These are phyloP conservation scores for Pichia terricola DNA, from an alignment of 1,139 yeast species.

Conservation along the genomic window DNA sequence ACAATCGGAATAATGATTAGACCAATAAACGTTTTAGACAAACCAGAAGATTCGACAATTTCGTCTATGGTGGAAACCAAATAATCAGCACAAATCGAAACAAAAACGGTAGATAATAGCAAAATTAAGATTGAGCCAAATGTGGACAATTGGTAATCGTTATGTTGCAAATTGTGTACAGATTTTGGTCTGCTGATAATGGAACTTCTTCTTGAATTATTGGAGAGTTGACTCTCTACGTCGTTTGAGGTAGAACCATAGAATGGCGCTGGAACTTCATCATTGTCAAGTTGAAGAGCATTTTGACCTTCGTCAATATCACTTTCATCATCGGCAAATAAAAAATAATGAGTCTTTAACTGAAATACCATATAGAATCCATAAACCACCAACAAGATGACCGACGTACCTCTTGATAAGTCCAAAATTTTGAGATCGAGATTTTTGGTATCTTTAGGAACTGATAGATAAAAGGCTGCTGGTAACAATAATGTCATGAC, in stretches of 20 bases:
- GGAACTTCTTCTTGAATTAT: constrained; percentile 8
- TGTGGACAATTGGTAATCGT: constrained; percentile 31
- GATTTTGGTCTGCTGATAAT: constrained; percentile 23
- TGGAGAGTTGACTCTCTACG: background rate
- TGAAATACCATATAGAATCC: constrained; percentile 76
- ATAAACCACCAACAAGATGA: constrained; percentile 71
- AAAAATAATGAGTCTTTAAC: constrained; percentile 68
- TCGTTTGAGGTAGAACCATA: background rate
- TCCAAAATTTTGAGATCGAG: constrained; percentile 49
- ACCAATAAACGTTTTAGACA: constrained; percentile 93
- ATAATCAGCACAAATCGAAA: constrained; percentile 87
- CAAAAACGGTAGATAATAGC: constrained; percentile 61
- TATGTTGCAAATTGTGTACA: constrained; percentile 15
- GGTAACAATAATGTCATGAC: constrained; percentile 85
- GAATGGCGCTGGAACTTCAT: background rate
- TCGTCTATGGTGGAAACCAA: constrained; percentile 88
- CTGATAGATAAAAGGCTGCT: constrained; percentile 88
- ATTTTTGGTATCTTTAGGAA: constrained; percentile 38
- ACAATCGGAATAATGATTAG: constrained; percentile 89
- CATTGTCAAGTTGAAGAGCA: background rate
- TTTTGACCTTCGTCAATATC: background rate
- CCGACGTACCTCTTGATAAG: constrained; percentile 78
- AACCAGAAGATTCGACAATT: constrained; percentile 72
- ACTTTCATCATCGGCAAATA: constrained; percentile 36
- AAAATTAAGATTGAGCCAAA: constrained; percentile 39